phyloP scores from a whole-genome alignment of 352 stramenopile genomes.

The Blastocystis sp. region DNA sequence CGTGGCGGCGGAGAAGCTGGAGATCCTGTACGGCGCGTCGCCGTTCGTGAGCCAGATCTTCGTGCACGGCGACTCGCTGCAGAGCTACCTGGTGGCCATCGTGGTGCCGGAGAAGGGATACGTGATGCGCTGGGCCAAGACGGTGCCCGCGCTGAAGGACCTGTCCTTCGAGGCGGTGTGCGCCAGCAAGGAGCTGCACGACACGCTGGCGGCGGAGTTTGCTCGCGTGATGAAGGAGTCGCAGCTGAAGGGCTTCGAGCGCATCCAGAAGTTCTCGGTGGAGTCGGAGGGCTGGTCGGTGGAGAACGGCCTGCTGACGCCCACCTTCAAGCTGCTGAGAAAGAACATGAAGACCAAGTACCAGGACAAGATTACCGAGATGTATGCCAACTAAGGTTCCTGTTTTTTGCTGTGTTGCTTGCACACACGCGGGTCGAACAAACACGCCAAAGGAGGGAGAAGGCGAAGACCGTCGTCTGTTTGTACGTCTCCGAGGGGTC shows the following conservation, averaged over 20 bases:
- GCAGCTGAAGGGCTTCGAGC: constrained; percentile 78
- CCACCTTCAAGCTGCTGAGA: constrained; percentile 78
- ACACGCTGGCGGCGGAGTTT: constrained; percentile 75
- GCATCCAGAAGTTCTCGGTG: constrained; percentile 76
- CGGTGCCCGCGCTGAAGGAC: constrained; percentile 56
- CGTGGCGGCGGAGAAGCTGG: constrained; percentile 80
- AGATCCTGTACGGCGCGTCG: constrained; percentile 77
- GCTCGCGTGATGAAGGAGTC: constrained; percentile 75
- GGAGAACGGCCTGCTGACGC: constrained; percentile 77
- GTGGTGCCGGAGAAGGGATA: constrained; percentile 77
- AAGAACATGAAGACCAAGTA: constrained; percentile 67
- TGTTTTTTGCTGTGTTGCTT: not conserved
- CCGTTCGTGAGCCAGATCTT: constrained; percentile 79
- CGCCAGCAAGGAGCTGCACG: constrained; percentile 71
- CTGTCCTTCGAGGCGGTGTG: constrained; percentile 3
- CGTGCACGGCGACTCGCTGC: constrained; percentile 79
- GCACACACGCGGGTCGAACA: not conserved
- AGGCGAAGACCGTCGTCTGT: constrained; percentile 44
- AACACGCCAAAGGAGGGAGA: constrained; percentile 8
- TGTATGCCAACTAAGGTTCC: constrained; percentile 7
- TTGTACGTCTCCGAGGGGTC: constrained; percentile 30
- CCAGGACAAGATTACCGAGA: constrained; percentile 28
- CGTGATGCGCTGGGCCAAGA: constrained; percentile 75
- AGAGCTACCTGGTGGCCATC: constrained; percentile 78
- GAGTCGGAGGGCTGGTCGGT: constrained; percentile 75